Evolutionary conservation across 192 early-diverging fungal genomes (phyloP).

Genomic region (Entophlyctis luteolus): DNA sequence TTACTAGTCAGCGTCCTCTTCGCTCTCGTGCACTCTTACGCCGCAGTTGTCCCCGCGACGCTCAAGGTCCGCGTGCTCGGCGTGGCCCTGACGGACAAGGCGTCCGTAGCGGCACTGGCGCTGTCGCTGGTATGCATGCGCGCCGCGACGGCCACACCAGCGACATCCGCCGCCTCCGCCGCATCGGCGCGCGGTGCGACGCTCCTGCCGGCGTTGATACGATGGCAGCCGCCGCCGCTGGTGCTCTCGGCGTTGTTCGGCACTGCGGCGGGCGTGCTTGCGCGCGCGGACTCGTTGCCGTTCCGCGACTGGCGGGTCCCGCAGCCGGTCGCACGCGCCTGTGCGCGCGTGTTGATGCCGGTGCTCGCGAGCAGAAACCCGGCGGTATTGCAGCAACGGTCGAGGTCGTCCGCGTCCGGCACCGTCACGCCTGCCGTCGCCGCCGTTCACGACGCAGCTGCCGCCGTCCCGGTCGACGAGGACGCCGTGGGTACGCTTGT

Average conservation of each 20-base stretch:
- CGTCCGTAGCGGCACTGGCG: constrained; percentile 8
- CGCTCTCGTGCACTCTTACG: constrained; percentile 28
- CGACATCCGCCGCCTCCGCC: too few relatives aligned
- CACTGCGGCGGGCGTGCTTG: constrained; percentile 28
- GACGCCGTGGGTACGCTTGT: constrained; percentile 22
- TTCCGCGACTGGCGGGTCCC: constrained; percentile 30
- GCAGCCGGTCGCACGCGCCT: not conserved
- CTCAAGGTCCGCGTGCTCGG: constrained; percentile 32
- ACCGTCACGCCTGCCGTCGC: not conserved
- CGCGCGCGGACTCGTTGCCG: constrained; percentile 11
- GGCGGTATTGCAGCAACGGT: not conserved
- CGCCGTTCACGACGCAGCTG: not conserved
- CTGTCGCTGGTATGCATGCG: too few relatives aligned
- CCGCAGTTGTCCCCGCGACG: constrained; percentile 22
- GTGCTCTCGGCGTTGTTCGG: constrained; percentile 22
- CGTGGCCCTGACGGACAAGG: constrained; percentile 29
- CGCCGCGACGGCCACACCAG: too few relatives aligned
- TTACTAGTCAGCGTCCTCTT: too few relatives aligned
- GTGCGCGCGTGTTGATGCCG: constrained; percentile 13
- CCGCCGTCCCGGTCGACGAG: constrained; percentile 7
- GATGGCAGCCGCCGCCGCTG: constrained; percentile 32
- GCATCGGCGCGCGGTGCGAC: too few relatives aligned
- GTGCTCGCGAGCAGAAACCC: constrained; percentile 8
- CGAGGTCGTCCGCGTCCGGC: too few relatives aligned
- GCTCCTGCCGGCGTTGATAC: too few relatives aligned